phyloP scores from a whole-genome alignment of 345 rosid species.

The Citrus trifoliata region DNA sequence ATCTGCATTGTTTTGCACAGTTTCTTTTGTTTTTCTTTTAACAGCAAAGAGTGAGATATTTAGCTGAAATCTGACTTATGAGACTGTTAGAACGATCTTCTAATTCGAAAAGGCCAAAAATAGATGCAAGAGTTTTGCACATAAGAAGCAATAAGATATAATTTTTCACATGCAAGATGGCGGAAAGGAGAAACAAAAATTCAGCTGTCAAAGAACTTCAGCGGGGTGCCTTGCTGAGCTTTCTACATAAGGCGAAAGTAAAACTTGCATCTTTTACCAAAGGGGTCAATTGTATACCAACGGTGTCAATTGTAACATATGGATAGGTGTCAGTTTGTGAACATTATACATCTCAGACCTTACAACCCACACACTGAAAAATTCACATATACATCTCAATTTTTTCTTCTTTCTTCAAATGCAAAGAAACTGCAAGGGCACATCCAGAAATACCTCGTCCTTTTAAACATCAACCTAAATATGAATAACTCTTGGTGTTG shows the following conservation, averaged over 20 bases:
- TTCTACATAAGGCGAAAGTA: background rate
- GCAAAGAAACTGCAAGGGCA: background rate
- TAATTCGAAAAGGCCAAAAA: background rate
- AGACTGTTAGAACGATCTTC: background rate
- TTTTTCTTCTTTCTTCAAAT: background rate
- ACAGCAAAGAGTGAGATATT: background rate
- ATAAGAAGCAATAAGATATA: background rate
- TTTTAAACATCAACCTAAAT: background rate
- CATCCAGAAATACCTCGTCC: background rate
- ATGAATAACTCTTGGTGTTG: background rate
- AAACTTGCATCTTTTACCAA: background rate
- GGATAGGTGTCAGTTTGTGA: background rate
- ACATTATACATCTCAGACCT: background rate
- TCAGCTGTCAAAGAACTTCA: background rate
- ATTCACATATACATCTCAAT: background rate
- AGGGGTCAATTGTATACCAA: background rate
- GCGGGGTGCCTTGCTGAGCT: background rate
- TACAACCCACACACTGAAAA: background rate
- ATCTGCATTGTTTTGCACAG: background rate
- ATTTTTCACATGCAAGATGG: background rate
- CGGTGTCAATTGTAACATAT: background rate
- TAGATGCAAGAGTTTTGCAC: background rate
- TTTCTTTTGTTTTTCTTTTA: background rate
- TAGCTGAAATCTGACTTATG: background rate
- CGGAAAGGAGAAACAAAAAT: background rate